phyloP scores from a whole-genome alignment of 2,329 filamentous ascomycete species.

The Aspergillus viridinutans region DNA sequence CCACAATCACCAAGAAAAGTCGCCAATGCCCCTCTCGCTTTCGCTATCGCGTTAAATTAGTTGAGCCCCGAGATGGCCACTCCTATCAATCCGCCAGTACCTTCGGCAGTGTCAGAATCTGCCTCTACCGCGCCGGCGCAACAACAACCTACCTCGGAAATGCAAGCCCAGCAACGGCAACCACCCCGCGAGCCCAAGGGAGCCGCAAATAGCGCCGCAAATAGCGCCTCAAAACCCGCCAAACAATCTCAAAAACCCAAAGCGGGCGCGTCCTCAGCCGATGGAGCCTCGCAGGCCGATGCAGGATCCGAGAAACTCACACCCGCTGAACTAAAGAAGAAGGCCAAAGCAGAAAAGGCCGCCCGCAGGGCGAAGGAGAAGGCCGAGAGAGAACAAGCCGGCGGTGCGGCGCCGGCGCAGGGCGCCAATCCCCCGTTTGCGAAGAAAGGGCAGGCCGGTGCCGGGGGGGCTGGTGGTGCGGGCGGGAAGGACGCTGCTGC shows the following conservation, averaged over 20 bases:
- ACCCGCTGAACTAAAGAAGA: constrained; percentile 76
- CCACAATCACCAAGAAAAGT: constrained; percentile 25
- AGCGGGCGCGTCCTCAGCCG: constrained; percentile 18
- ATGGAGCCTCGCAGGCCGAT: constrained; percentile 18
- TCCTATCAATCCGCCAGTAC: constrained; percentile 18
- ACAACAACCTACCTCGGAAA: constrained; percentile 14
- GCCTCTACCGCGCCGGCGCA: constrained; percentile 15
- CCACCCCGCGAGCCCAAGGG: constrained; percentile 20
- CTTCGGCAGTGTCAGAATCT: constrained; percentile 11
- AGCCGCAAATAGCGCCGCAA: constrained; percentile 19
- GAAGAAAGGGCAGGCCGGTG: constrained; percentile 29
- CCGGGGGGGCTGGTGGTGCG: constrained; percentile 10
- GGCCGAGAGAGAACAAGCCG: constrained; percentile 46
- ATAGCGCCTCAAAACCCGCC: constrained; percentile 18
- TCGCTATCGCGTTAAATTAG: constrained; percentile 16
- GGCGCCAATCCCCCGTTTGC: constrained; percentile 11
- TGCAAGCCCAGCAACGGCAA: constrained; percentile 15
- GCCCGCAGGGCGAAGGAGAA: constrained; percentile 73
- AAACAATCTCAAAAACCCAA: constrained; percentile 22
- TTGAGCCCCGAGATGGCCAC: constrained; percentile 25
- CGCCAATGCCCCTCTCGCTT: constrained; percentile 23
- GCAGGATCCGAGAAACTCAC: constrained; percentile 35
- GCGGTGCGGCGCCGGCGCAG: constrained; percentile 27
- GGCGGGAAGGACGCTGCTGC: constrained; percentile 20
- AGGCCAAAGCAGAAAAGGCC: constrained; percentile 85